These are phyloP conservation scores for Mortierella hygrophila DNA, from an alignment of 192 early-diverging fungal genomes.

Conservation along the genomic window DNA sequence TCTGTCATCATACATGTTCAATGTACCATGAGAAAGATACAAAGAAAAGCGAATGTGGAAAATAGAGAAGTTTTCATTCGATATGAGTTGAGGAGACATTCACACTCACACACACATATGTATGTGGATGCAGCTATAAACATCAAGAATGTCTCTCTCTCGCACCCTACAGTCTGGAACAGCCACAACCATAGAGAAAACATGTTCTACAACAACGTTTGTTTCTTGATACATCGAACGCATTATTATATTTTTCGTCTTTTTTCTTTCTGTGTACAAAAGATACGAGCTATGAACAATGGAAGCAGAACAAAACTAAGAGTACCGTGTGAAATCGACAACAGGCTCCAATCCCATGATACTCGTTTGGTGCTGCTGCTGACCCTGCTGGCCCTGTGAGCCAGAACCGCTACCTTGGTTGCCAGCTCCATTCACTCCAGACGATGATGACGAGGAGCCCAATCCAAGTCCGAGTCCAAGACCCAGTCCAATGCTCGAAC, in stretches of 20 bases:
- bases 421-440: slow-evolving; percentile 5
- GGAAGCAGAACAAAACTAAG: slow-evolving; percentile 27
- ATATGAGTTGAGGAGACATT: too few species aligned
- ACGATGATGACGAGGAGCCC: slow-evolving; percentile 28
- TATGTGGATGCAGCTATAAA: too few species aligned
- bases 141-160: too few species aligned
- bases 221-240: background rate
- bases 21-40: too few species aligned
- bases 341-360: slow-evolving; percentile 55
- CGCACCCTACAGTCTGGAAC: background rate
- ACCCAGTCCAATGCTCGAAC: slow-evolving; percentile 32
- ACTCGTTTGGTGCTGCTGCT: slow-evolving; percentile 16
- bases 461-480: slow-evolving; percentile 39
- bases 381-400: slow-evolving; percentile 2
- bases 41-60: too few species aligned
- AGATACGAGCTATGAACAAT: background rate
- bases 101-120: too few species aligned
- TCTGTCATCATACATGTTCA: too few species aligned
- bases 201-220: too few species aligned
- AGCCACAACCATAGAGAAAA: background rate
- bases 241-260: background rate
- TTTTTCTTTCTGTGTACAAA: background rate
- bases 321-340: slow-evolving; percentile 72
- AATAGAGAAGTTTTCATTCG: too few species aligned
- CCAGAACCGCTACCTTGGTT: background rate